These are phyloP conservation scores for Rhodotorula diobovata DNA, from an alignment of 768 basidiomycete species.

Conservation along the genomic window DNA sequence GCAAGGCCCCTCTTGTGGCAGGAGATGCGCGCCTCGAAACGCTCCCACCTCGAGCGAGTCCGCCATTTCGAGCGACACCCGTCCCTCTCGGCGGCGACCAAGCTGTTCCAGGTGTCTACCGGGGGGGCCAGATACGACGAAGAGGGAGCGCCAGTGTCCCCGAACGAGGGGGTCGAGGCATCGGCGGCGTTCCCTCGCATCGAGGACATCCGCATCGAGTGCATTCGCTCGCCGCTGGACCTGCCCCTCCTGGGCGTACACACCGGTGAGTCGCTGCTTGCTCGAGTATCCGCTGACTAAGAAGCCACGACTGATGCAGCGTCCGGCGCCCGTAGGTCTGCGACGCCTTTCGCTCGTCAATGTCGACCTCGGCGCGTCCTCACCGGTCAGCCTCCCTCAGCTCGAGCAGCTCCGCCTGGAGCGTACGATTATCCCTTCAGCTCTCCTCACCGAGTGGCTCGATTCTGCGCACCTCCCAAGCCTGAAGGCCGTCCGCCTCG, in stretches of 20 bases:
- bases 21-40: not conserved
- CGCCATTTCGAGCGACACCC: not conserved
- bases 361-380: not conserved
- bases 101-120: not conserved
- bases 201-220: not conserved
- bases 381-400: not conserved
- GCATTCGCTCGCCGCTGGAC: not conserved
- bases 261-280: not conserved
- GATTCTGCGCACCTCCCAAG: not conserved
- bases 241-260: not conserved
- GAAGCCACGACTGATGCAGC: accelerated
- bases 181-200: not conserved
- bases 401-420: not conserved
- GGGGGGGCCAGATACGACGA: not conserved
- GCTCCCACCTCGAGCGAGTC: not conserved
- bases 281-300: too few relatives aligned
- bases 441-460: not conserved
- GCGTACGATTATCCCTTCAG: not conserved
- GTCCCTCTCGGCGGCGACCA: not conserved
- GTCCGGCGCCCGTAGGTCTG: not conserved
- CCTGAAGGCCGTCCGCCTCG: not conserved
- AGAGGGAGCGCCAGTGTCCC: not conserved
- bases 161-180: not conserved
- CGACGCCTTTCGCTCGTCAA: not conserved
- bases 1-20: not conserved